Evolutionary conservation across 2,329 filamentous ascomycete species (phyloP), one percentile per base, ranked within the genome.

Genomic region (Claviceps sp.): DNA sequence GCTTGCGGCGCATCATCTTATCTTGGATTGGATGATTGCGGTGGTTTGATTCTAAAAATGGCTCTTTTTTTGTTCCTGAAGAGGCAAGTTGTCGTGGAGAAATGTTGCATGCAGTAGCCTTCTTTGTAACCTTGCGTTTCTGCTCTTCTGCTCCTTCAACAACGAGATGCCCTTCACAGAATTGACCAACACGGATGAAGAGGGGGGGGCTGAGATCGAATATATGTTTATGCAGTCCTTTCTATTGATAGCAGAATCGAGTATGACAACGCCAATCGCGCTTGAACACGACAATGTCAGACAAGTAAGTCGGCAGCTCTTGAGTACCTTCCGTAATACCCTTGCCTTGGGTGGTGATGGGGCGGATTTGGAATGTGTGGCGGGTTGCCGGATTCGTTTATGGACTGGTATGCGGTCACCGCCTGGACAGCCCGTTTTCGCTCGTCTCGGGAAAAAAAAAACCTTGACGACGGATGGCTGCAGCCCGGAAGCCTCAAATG

Each of bases 1-100:
- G 62, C 56, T 66, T 60, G 61, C 61, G 62, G 58, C 60, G 62
- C 57, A 62, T 62, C 65, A 66, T 68, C 30, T 34, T 30, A 9
- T 30, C 26, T 30, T 30, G 26, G 26, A 30, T 30, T 7, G 30
- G 30, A 34, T 34, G 30, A 30, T 34, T 34, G 9, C 11, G 30
- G 30, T 34, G 30, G 4, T 34, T 34, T 34, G 30, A 11, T 34
- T 34, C 30, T 34, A 34, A 34, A 11, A 34, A 34, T 34, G 30
- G 30, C 30, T 11, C n/a, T 34, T 34, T 34, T 11, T 30, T 9
- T 7, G 8, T 30, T 11, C 30, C 30, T 34, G 9, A 34, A 34
- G 30, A 34, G 30, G 30, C 30, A 34, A 34, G 30, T 34, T 34
- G 30, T 34, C 30, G 30, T 34, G 30, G 30, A 34, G 30, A 34